Conservation (phyloP, 2,329 filamentous ascomycete species). For the Hymenoscyphus albidus region DNA sequence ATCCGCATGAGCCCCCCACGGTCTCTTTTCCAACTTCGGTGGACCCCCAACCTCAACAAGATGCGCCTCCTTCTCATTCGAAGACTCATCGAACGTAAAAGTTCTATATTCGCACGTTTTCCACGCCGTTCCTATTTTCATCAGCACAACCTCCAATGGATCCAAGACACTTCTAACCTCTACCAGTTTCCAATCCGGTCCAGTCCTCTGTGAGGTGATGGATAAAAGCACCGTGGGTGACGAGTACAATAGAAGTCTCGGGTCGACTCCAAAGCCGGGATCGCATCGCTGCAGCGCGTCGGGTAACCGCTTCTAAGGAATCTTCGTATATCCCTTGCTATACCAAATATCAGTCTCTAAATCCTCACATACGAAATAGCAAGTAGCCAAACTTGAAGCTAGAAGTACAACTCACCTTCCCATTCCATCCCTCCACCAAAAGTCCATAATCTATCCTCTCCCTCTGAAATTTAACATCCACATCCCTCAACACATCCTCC, state of each 20-base stretch:
- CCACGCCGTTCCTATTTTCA: constrained; percentile 17
- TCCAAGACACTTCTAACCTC: constrained; percentile 6
- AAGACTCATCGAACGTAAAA: constrained; percentile 19
- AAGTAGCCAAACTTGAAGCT: no score
- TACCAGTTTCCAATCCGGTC: constrained; percentile 11
- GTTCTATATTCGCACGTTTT: constrained; percentile 19
- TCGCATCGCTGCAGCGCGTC: constrained; percentile 18
- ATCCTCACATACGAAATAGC: neutral
- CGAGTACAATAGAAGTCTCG: constrained; percentile 18
- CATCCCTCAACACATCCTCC: constrained; percentile 11
- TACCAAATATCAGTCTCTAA: neutral
- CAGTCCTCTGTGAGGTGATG: constrained; percentile 23
- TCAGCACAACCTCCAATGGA: neutral
- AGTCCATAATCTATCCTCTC: constrained; percentile 18
- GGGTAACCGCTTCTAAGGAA: constrained; percentile 13
- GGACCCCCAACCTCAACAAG: constrained; percentile 15
- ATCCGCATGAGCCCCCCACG: constrained; percentile 14
- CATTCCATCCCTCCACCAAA: constrained; percentile 20
- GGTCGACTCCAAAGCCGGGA: constrained; percentile 19
- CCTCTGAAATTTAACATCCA: constrained; percentile 12
- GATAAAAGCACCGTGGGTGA: constrained; percentile 23
- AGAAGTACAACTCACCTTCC: constrained; percentile 18
- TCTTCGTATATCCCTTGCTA: constrained; percentile 21
- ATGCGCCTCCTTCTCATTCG: constrained; percentile 19
- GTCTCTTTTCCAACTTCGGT: constrained; percentile 8